Base-by-base conservation (phyloP, 1,284 basidiomycete species). In the Vanrija humicola region DNA sequence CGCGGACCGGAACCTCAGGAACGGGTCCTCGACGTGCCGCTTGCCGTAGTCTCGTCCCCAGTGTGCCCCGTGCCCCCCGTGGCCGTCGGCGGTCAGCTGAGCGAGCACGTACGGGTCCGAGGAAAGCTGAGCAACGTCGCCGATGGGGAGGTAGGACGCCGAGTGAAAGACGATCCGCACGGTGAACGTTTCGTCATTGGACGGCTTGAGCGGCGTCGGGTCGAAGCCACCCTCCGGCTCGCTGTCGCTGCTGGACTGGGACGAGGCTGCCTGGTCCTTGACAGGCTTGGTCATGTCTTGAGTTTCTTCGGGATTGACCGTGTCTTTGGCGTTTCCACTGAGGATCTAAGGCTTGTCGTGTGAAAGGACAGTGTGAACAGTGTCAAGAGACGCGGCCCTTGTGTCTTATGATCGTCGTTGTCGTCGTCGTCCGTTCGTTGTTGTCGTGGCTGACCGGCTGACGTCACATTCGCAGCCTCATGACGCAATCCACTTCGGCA, bases 61-160 rank as follows among this genome's bases (percentile, higher is more conserved):
- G 21, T 23, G 21, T 23, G 21, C 21, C 28, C 7, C 28, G 28
- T 28, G 21, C 42, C 47, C 25, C 40, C 6, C 25, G 1, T 26
- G 3, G 14, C 43, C 38, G 9, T 46, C 50, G 8, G 70, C 64
- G 16, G 65, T 56, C 38, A 70, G 38, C 51, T 72, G 67, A 14
- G 75, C 78, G 29, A 72, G 64, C 46, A 81, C 54, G 58, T 73
- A 81, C 3, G 80, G 80, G 66, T 81, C 80, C 40, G 76, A 71
- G 7, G 76, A 70, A 14, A 75, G 60, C 40, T 66, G 63, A 53
- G 70, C 64, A 26, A 79, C 46, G 64, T 81, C 80, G 14, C 73
- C 70, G 29, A 79, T 63, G 9, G 79, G 80, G 10, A 81, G 67
- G 61, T 80, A 75, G 16, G 56, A 59, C 5, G 77, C 79, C 23